Base-by-base conservation (phyloP, 345 rosid genomes). In the Arabis alpina region DNA sequence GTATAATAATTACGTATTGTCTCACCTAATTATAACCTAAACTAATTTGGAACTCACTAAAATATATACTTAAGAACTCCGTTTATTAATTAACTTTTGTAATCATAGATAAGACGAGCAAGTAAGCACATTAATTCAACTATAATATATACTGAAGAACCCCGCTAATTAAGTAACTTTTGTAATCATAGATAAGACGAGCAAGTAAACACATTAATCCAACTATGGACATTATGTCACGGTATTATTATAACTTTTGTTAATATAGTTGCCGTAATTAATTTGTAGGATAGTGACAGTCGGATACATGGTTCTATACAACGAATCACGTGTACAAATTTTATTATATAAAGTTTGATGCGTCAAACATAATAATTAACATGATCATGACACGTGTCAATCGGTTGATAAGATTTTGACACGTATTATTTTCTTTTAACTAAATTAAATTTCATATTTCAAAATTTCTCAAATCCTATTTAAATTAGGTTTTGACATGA, bases 231-330 rank as follows among this genome's bases (percentile, higher is more conserved):
- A 32, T 47, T 13, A 63, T 43, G 61, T 71, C 68, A 71, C 16
- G 74, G 15, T 19, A 10, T 54, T 28, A 12, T 54, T 16, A 49
- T 49, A 3, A 2, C n/a, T 16, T 12, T 70, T 37, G 19, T 10
- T 27, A 24, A 49, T 59, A 49, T 58, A 15, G 25, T 57, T 37
- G 57, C 27, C 40, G 27, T 48, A n/a, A 50, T 19, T 25, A 34
- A 63, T 41, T 64, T 39, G 66, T 69, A 39, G 19, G 66, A 53
- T 60, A 60, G 67, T 28, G 61, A 70, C 41, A 40, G 61, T 51
- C 44, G 28, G 68, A 42, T 13, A 13, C 45, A 43, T 42, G 54
- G 54, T 51, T 61, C 27, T 10, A 10, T 24, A 32, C 54, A 54
- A 53, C 16, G 16, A 27, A n/a, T 65, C 49, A 51, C 23, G 23